Evolutionary conservation across 305 asterid genomes (phyloP).

Genomic region (Coffea humblotiana): DNA sequence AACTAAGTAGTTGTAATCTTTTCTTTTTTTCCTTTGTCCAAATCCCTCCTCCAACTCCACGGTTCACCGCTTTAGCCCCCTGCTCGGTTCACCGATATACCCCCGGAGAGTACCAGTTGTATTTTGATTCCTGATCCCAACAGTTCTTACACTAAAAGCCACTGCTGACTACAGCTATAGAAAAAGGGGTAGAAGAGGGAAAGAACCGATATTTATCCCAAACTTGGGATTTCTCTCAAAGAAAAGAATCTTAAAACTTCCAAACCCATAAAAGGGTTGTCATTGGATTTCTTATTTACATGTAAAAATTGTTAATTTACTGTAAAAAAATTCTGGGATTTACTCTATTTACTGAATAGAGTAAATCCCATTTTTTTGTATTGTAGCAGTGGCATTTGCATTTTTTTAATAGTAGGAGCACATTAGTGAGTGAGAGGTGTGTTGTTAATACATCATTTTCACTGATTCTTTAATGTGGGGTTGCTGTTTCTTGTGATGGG

Average conservation of each 20-base stretch:
- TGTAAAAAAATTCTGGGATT: neutral
- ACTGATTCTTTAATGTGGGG: slow-evolving; percentile 52
- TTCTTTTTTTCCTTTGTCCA: slow-evolving; percentile 25
- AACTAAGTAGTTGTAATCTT: neutral
- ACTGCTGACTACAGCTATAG: slow-evolving; percentile 31
- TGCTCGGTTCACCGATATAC: slow-evolving; percentile 24
- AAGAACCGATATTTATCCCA: slow-evolving; percentile 22
- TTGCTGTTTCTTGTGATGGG: slow-evolving; percentile 42
- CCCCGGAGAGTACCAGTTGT: slow-evolving; percentile 17
- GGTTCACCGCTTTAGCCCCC: slow-evolving; percentile 30
- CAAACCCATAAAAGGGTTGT: neutral
- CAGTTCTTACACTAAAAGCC: neutral
- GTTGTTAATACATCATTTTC: slow-evolving; percentile 60
- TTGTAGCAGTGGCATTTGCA: neutral
- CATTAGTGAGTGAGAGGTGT: neutral
- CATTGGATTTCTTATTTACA: slow-evolving; percentile 11
- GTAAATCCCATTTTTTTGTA: slow-evolving; percentile 3
- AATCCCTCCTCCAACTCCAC: slow-evolving; percentile 32
- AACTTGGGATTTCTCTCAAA: slow-evolving; percentile 48
- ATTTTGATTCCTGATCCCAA: slow-evolving; percentile 43
- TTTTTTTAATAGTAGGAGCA: too few species aligned
- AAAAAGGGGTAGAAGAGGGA: slow-evolving; percentile 20
- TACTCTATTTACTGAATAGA: neutral
- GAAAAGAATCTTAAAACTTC: slow-evolving; percentile 51
- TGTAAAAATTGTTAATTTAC: neutral